These are phyloP conservation scores for Botryotinia narcissicola DNA, from an alignment of 2,329 filamentous ascomycete genomes.

Conservation along the genomic window DNA sequence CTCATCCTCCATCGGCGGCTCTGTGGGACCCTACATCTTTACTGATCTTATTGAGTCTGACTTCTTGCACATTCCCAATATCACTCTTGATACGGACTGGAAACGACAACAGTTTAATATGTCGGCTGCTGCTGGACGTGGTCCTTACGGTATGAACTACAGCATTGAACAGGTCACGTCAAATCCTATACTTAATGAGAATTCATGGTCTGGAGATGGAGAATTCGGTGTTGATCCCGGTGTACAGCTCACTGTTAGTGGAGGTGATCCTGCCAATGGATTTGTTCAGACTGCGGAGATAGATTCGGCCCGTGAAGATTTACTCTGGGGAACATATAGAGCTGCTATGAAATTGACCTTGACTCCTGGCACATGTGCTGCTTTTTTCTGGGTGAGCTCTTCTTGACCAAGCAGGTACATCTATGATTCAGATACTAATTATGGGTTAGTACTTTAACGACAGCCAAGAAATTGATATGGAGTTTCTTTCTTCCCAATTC, in stretches of 20 bases:
- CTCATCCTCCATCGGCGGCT: constrained; percentile 48
- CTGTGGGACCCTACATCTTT: constrained; percentile 51
- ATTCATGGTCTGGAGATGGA: constrained; percentile 46
- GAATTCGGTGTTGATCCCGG: constrained; percentile 48
- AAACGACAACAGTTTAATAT: constrained; percentile 65
- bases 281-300: constrained; percentile 64
- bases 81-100: constrained; percentile 60
- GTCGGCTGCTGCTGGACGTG: constrained; percentile 54
- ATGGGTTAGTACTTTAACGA: constrained; percentile 67
- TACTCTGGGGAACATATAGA: constrained; percentile 69
- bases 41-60: constrained; percentile 71
- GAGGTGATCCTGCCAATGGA: constrained; percentile 44
- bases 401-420: background rate
- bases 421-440: constrained; percentile 8
- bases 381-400: constrained; percentile 70
- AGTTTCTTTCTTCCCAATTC: constrained; percentile 70
- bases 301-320: constrained; percentile 57
- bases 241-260: constrained; percentile 55
- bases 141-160: constrained; percentile 63
- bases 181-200: constrained; percentile 47
- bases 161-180: constrained; percentile 54
- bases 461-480: constrained; percentile 77
- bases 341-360: constrained; percentile 58
- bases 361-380: constrained; percentile 58
- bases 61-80: constrained; percentile 56